Evolutionary conservation across 257 asterid genomes (phyloP).

Genomic region (Jasminum sambac): DNA sequence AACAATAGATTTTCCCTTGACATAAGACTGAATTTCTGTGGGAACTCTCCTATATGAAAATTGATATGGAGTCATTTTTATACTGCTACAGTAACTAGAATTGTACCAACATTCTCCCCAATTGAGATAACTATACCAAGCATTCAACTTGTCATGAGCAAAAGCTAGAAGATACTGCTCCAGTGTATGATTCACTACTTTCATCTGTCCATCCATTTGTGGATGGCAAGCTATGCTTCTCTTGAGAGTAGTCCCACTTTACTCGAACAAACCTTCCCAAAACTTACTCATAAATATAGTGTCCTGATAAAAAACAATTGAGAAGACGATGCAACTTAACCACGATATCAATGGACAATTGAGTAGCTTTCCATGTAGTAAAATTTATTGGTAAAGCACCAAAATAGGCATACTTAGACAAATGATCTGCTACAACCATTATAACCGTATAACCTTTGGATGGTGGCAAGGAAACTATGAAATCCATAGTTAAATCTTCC

Average conservation of each 20-base stretch:
- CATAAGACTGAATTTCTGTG: too few species aligned
- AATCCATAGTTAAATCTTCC: neutral
- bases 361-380: neutral
- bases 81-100: too few species aligned
- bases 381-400: neutral
- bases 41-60: too few species aligned
- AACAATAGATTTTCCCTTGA: too few species aligned
- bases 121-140: too few species aligned
- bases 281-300: neutral
- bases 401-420: neutral
- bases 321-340: constrained; percentile 11
- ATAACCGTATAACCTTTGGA: neutral
- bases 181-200: too few species aligned
- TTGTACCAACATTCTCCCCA: too few species aligned
- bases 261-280: neutral
- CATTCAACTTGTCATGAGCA: too few species aligned
- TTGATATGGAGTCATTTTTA: too few species aligned
- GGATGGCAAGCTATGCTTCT: constrained; percentile 5
- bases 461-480: too few species aligned
- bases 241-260: neutral
- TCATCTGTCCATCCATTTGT: constrained; percentile 8
- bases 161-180: too few species aligned
- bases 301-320: neutral
- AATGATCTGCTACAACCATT: neutral
- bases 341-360: neutral